Evolutionary conservation across 352 stramenopile genomes (phyloP).

Genomic region (Peronospora farinosa): DNA sequence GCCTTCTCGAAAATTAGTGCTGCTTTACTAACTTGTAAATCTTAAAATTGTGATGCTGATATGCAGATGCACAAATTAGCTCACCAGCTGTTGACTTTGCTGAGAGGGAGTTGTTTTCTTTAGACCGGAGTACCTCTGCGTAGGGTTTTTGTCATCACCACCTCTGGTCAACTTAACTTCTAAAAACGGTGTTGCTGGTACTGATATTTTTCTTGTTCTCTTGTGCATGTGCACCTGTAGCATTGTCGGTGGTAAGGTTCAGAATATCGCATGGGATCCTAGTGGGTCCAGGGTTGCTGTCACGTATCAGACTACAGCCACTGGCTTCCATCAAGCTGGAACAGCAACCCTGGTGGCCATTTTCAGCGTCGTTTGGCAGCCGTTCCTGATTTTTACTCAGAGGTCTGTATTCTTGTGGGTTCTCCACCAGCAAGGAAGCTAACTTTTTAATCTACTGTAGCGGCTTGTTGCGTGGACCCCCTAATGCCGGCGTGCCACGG

Average conservation of each 20-base stretch:
- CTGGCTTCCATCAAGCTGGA: slow-evolving; percentile 19
- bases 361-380: slow-evolving; percentile 60
- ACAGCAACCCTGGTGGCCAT: slow-evolving; percentile 57
- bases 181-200: slow-evolving; percentile 27
- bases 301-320: slow-evolving; percentile 36
- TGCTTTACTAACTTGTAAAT: neutral
- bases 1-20: neutral
- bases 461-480: slow-evolving; percentile 53
- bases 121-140: slow-evolving; percentile 56
- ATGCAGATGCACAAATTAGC: slow-evolving; percentile 63
- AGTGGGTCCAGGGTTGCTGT: slow-evolving; percentile 57
- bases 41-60: neutral
- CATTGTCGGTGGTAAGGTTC: slow-evolving; percentile 51
- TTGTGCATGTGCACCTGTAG: slow-evolving; percentile 16
- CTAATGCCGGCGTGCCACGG: slow-evolving; percentile 48
- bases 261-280: slow-evolving; percentile 67
- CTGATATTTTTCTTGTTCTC: neutral
- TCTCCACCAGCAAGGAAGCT: neutral
- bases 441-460: slow-evolving; percentile 15
- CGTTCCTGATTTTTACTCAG: slow-evolving; percentile 71
- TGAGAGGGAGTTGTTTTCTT: slow-evolving; percentile 52
- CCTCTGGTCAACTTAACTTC: slow-evolving; percentile 48
- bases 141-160: slow-evolving; percentile 26
- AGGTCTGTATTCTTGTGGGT: slow-evolving; percentile 26
- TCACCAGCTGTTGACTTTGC: slow-evolving; percentile 60